phyloP scores from a whole-genome alignment of 2,329 filamentous ascomycete genomes.

The Microascus cirrosus region DNA sequence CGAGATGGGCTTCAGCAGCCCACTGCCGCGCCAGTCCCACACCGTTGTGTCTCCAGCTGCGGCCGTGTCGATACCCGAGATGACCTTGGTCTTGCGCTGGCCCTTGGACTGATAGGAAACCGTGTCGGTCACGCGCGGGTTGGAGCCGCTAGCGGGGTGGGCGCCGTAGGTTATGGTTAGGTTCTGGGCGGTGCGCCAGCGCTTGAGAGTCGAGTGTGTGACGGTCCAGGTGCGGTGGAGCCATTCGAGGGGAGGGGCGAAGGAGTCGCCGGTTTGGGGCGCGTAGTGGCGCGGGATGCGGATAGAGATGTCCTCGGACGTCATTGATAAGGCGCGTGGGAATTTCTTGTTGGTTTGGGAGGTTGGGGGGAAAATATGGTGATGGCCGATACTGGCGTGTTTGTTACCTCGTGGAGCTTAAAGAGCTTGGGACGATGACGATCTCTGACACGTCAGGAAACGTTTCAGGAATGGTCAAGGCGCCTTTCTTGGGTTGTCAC shows the following conservation, averaged over 20 bases:
- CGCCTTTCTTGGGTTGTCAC: not conserved
- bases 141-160: conserved; percentile 29
- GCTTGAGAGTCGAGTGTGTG: conserved; percentile 63
- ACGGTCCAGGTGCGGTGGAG: conserved; percentile 60
- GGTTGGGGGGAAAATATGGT: not conserved
- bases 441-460: not conserved
- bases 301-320: not conserved
- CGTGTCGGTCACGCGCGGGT: conserved; percentile 52
- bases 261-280: not conserved
- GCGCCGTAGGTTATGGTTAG: conserved; percentile 66
- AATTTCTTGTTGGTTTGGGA: not conserved
- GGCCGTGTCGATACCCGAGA: conserved; percentile 54
- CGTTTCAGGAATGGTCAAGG: conserved; percentile 1
- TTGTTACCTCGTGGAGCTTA: not conserved
- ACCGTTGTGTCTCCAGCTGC: conserved; percentile 23
- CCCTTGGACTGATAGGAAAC: conserved; percentile 55
- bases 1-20: conserved; percentile 58
- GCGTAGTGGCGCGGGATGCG: conserved; percentile 2
- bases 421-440: not conserved
- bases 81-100: conserved; percentile 38
- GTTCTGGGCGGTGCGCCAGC: conserved; percentile 74
- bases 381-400: not conserved
- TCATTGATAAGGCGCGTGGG: not conserved
- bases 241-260: conserved; percentile 41
- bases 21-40: conserved; percentile 72